Percentiles rank a stretch among this genome's conserved stretches.
These are phyloP conservation scores for Olyra latifolia DNA, from an alignment of 176 grass and related monocot genomes.

Conservation along the genomic window DNA sequence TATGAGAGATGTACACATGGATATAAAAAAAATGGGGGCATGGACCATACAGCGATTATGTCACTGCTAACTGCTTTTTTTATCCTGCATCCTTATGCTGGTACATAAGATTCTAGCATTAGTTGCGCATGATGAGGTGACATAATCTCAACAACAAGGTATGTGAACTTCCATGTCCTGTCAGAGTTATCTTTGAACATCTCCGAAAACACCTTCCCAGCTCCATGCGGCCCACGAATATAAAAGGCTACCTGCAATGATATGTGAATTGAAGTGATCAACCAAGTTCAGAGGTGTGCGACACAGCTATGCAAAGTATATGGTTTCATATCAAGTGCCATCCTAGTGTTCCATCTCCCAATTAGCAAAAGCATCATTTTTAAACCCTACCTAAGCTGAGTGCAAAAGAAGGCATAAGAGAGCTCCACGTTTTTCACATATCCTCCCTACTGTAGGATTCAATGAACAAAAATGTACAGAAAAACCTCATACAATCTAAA, in stretches of 20 bases:
- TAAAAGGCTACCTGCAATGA: conserved; percentile 77
- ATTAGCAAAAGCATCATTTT: background rate
- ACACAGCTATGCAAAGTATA: conserved; percentile 5
- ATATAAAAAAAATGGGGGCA: background rate
- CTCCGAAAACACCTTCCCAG: conserved; percentile 84
- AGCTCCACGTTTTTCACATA: background rate
- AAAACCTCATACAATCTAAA: background rate
- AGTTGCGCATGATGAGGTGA: conserved; percentile 61
- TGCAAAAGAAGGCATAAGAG: background rate
- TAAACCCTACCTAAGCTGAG: background rate
- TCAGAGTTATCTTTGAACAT: conserved; percentile 88
- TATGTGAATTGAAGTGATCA: conserved; percentile 13
- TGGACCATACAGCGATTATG: conserved; percentile 21
- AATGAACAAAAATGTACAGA: background rate
- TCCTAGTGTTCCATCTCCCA: background rate
- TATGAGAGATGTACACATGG: conserved; percentile 12
- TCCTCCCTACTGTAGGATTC: background rate
- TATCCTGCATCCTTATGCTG: conserved; percentile 46
- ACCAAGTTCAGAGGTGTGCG: background rate
- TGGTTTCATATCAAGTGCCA: conserved; percentile 15
- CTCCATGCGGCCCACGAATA: conserved; percentile 85
- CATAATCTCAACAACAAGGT: conserved; percentile 80
- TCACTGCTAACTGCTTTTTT: conserved; percentile 22
- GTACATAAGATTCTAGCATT: conserved; percentile 89
- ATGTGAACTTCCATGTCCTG: conserved; percentile 89